Evolutionary conservation across 768 basidiomycete genomes (phyloP).

Genomic region (Leccinum imitatum): DNA sequence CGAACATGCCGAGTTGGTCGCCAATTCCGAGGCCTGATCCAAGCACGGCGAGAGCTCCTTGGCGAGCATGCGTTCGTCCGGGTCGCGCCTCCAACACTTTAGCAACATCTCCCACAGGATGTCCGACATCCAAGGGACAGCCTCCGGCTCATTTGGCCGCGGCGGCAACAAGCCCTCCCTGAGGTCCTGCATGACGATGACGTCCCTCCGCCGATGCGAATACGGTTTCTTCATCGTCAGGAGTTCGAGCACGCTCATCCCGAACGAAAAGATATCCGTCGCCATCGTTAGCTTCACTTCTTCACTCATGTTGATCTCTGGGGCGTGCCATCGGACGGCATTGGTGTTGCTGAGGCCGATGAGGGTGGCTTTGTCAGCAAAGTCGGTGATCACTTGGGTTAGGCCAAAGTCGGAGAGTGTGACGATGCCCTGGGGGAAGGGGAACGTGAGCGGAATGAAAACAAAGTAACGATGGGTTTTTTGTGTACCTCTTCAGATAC

Average conservation of each 20-base stretch:
- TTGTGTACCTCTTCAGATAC: conserved; percentile 45
- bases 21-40: conserved; percentile 8
- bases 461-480: not conserved
- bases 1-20: not conserved
- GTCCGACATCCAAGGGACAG: conserved; percentile 43
- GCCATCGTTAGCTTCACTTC: conserved; percentile 42
- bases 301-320: conserved; percentile 52
- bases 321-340: conserved; percentile 60
- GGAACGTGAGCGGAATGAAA: not conserved
- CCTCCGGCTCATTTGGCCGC: conserved; percentile 39
- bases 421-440: conserved; percentile 43
- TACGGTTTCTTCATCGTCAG: conserved; percentile 53
- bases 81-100: conserved; percentile 45
- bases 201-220: conserved; percentile 47
- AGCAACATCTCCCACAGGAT: conserved; percentile 47
- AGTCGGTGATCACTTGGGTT: conserved; percentile 58
- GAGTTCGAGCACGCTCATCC: conserved; percentile 61
- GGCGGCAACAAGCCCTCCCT: conserved; percentile 39
- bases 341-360: conserved; percentile 45
- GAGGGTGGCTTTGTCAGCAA: conserved; percentile 49
- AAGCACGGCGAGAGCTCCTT: conserved; percentile 29
- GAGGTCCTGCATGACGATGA: conserved; percentile 49
- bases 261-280: conserved; percentile 57
- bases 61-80: conserved; percentile 42
- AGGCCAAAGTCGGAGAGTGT: conserved; percentile 65